These are phyloP conservation scores for Mycena crocata DNA, from an alignment of 768 basidiomycete genomes.

Conservation along the genomic window DNA sequence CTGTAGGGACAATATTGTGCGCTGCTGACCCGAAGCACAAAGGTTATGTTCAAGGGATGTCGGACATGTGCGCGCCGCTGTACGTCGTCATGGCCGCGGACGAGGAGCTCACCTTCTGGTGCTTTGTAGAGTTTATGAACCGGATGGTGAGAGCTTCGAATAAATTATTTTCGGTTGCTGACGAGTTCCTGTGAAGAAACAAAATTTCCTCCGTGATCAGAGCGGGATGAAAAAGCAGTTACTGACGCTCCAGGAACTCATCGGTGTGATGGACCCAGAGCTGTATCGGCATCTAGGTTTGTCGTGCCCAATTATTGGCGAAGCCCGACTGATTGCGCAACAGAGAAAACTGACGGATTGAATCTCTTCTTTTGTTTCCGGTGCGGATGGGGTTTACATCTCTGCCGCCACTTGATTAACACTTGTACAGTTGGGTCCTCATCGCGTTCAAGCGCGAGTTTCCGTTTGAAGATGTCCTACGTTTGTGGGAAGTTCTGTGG, in stretches of 20 bases:
- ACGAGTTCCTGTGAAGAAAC: constrained; percentile 66
- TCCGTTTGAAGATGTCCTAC: constrained; percentile 88
- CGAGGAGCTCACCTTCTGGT: constrained; percentile 95
- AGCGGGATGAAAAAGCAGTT: constrained; percentile 98
- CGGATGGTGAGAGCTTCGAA: constrained; percentile 78
- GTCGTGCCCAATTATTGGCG: constrained; percentile 22
- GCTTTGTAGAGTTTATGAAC: constrained; percentile 94
- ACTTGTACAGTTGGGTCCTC: constrained; percentile 77
- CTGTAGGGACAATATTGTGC: constrained; percentile 14
- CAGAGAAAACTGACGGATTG: constrained; percentile 88
- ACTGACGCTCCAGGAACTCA: constrained; percentile 88
- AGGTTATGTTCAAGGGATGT: constrained; percentile 99
- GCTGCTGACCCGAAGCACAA: constrained; percentile 11
- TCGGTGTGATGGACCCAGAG: constrained; percentile 95
- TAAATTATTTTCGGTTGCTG: not conserved
- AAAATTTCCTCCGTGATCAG: constrained; percentile 96
- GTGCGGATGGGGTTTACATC: constrained; percentile 53
- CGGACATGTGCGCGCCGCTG: constrained; percentile 92
- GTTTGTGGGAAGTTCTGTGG: constrained; percentile 95
- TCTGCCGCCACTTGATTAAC: not conserved
- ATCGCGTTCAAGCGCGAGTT: constrained; percentile 98
- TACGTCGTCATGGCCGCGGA: constrained; percentile 93
- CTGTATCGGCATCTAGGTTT: constrained; percentile 90
- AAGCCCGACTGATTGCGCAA: not conserved
- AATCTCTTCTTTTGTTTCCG: constrained; percentile 99